Conservation (phyloP, 2,329 filamentous ascomycete species). For the Colletotrichum sp. region DNA sequence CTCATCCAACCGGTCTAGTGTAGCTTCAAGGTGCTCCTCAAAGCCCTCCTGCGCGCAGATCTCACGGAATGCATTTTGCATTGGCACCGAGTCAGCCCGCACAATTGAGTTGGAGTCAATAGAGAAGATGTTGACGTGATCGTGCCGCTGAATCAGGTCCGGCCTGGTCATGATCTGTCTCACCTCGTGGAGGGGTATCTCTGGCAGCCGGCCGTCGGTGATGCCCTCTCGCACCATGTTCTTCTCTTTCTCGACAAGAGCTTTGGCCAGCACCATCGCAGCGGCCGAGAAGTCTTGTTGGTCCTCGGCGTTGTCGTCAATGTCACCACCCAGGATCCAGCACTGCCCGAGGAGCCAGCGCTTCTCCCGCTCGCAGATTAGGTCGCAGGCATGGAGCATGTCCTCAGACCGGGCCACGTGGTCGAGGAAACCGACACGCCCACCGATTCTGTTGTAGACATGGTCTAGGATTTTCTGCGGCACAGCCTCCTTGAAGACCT, state of each 20-base stretch:
- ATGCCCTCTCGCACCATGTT: conserved; percentile 41
- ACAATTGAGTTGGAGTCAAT: conserved; percentile 91
- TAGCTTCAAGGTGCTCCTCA: conserved; percentile 56
- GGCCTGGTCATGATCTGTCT: conserved; percentile 94
- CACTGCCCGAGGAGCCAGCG: conserved; percentile 79
- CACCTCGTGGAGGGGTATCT: conserved; percentile 73
- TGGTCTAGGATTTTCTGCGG: conserved; percentile 66
- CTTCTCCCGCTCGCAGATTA: conserved; percentile 71
- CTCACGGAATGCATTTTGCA: conserved; percentile 89
- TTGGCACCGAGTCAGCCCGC: conserved; percentile 91
- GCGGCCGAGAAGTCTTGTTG: conserved; percentile 91
- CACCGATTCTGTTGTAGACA: conserved; percentile 87
- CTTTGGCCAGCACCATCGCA: conserved; percentile 93
- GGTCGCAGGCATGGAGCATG: conserved; percentile 81
- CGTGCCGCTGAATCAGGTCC: conserved; percentile 92
- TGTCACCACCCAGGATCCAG: conserved; percentile 73
- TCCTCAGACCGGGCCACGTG: conserved; percentile 85
- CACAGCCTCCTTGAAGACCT: conserved; percentile 73
- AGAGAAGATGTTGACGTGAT: conserved; percentile 93
- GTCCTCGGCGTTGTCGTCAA: conserved; percentile 98
- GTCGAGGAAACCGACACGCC: conserved; percentile 85
- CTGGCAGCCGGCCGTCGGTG: conserved; percentile 3
- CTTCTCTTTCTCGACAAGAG: conserved; percentile 83
- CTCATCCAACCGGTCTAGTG: conserved; percentile 73
- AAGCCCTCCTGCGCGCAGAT: conserved; percentile 72